Base-by-base conservation (phyloP, 2,329 filamentous ascomycete species). In the Nemania sp. region DNA sequence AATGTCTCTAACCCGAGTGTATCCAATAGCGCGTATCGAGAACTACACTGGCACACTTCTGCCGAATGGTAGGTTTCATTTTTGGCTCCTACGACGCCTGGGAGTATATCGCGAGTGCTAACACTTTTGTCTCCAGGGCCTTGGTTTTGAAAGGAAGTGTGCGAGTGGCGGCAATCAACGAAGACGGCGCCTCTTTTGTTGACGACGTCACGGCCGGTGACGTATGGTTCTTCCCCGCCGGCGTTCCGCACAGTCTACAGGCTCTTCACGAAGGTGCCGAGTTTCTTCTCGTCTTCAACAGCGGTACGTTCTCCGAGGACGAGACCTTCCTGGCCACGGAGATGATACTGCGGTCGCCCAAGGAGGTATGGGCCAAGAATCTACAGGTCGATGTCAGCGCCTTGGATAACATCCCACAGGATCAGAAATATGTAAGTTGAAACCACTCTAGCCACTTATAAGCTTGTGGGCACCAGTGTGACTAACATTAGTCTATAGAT, bases 11-110 rank as follows among this genome's bases (percentile, higher is more conserved):
- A 57, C 49, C 18, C 2, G 12, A n/a, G 29, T 12, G 3, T 12
- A 15, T 60, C 20, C 18, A 18, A 39, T 34, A 61, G 59, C 25
- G 84, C 81, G 0, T 87, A 87, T 62, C 81, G 87, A 18, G 86
- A 89, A 69, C 74, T 89, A 20, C 87, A 89, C 65, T 89, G 83
- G 83, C 84, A 87, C 65, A 83, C 79, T 39, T 78, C 81, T 13
- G 68, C 63, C 45, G 69, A 72, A 57, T 72, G 69, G 69, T 71
- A 15, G 61, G 64, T 54, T 50, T 54, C 3, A 9, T 21, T 2
- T n/a, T 13, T 29, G 2, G 25, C 20, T 32, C 11, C 34, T 4
- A 2, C 13, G 7, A 5, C 35, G 54, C 20, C 43, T 13, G 2
- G 10, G 5, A 46, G 17, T n/a, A 18, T 45, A 5, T 2, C 15